These are phyloP conservation scores for Neurospora sp. DNA, from an alignment of 495 filamentous ascomycete species.

Conservation along the genomic window DNA sequence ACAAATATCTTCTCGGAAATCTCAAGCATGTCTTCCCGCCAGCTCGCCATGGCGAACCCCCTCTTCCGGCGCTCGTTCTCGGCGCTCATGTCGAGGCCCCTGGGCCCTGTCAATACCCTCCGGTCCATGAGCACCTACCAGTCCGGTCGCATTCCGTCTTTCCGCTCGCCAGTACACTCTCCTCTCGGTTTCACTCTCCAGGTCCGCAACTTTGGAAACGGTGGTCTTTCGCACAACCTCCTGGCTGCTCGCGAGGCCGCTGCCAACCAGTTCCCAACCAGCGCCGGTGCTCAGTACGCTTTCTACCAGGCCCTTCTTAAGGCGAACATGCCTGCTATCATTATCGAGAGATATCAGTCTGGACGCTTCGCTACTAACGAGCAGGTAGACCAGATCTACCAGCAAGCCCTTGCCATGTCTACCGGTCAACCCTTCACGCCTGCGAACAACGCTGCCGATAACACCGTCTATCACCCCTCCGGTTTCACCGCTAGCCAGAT, in stretches of 20 bases:
- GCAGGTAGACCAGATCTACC: constrained; percentile 61
- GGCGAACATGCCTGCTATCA: constrained; percentile 84
- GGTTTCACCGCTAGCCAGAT: constrained; percentile 51
- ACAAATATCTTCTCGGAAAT: constrained; percentile 19
- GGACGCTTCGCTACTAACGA: constrained; percentile 69
- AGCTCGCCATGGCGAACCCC: constrained; percentile 28
- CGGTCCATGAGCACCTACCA: constrained; percentile 22
- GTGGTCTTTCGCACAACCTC: constrained; percentile 34
- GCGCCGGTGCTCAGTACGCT: constrained; percentile 74
- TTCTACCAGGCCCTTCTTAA: constrained; percentile 88
- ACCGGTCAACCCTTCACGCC: constrained; percentile 32
- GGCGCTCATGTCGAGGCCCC: constrained; percentile 13
- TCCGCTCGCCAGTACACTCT: constrained; percentile 1
- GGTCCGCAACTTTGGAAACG: constrained; percentile 29
- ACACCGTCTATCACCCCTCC: constrained; percentile 20
- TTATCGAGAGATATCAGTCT: constrained; percentile 79
- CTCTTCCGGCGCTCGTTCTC: constrained; percentile 19
- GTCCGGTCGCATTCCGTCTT: constrained; percentile 11
- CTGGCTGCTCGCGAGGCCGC: constrained; percentile 59
- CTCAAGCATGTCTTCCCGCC: constrained; percentile 18
- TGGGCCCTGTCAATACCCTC: constrained; percentile 10
- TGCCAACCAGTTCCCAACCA: constrained; percentile 84
- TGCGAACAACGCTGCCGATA: constrained; percentile 21
- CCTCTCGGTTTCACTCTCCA: constrained; percentile 9
- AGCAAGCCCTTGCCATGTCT: constrained; percentile 59